A percentile compares a stretch with the other conserved stretches of the same genome.
Evolutionary conservation across 768 basidiomycete genomes (phyloP).

Genomic region (Cyclocybe aegerita): DNA sequence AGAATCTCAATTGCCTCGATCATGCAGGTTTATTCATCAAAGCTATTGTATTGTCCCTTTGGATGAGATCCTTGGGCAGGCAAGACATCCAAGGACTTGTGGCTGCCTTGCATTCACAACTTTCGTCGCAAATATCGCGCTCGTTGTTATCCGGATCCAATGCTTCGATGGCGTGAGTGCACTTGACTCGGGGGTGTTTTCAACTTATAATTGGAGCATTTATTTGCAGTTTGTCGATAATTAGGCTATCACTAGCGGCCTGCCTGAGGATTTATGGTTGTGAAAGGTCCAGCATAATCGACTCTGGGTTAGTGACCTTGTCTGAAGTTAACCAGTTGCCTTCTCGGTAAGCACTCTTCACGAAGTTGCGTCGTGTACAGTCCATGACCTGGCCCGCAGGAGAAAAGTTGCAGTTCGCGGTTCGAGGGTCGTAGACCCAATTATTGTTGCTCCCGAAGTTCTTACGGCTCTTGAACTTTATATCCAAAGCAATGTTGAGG

Average conservation of each 20-base stretch:
- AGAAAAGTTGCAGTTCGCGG: slow-evolving; percentile 45
- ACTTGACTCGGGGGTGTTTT: neutral
- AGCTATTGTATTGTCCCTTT: slow-evolving; percentile 54
- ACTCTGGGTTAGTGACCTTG: slow-evolving; percentile 45
- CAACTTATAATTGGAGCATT: neutral
- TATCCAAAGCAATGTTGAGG: slow-evolving; percentile 44
- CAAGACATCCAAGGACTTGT: slow-evolving; percentile 56
- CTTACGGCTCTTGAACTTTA: slow-evolving; percentile 54
- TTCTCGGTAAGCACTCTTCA: slow-evolving; percentile 44
- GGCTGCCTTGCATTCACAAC: slow-evolving; percentile 44
- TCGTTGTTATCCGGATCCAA: slow-evolving; percentile 29
- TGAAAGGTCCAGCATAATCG: slow-evolving; percentile 45
- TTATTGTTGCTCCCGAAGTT: slow-evolving; percentile 59
- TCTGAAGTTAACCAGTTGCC: slow-evolving; percentile 51
- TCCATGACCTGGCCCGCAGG: slow-evolving; percentile 28
- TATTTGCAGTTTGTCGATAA: slow-evolving; percentile 41
- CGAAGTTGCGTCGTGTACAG: neutral
- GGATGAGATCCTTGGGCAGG: slow-evolving; percentile 59
- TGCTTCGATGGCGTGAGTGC: slow-evolving; percentile 38
- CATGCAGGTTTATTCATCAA: slow-evolving; percentile 53
- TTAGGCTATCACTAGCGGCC: slow-evolving; percentile 59
- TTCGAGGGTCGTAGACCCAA: slow-evolving; percentile 49
- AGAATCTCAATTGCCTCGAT: slow-evolving; percentile 32
- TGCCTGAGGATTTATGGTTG: slow-evolving; percentile 71
- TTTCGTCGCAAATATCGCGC: slow-evolving; percentile 38